Percentiles rank a stretch among this genome's conserved stretches.
phyloP scores from a whole-genome alignment of 768 basidiomycete species.

The Wakefieldia striispora region DNA sequence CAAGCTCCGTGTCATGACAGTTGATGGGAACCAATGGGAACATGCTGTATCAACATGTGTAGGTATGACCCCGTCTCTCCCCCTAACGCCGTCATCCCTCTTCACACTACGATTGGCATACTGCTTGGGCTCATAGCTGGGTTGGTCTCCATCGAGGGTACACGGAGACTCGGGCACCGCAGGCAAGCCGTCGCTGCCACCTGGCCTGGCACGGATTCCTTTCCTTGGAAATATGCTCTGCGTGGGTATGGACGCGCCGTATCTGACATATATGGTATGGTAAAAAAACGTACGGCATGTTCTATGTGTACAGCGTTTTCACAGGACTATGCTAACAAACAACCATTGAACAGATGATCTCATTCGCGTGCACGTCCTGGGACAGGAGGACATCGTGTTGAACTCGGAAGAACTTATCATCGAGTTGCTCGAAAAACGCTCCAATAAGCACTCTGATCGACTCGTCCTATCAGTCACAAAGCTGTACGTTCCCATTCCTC shows the following conservation, averaged over 20 bases:
- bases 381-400: slow-evolving; percentile 48
- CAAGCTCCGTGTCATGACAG: too few relatives aligned
- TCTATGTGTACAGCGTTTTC: too few relatives aligned
- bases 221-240: slow-evolving; percentile 16
- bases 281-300: slow-evolving; percentile 20
- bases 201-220: slow-evolving; percentile 15
- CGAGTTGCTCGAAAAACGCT: slow-evolving; percentile 52
- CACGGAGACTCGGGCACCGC: neutral
- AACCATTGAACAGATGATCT: neutral
- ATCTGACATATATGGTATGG: slow-evolving; percentile 19
- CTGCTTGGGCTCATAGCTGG: slow-evolving; percentile 2
- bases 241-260: slow-evolving; percentile 5
- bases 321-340: neutral
- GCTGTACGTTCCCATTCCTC: neutral
- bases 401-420: slow-evolving; percentile 45
- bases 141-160: slow-evolving; percentile 1
- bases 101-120: neutral
- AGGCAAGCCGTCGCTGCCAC: slow-evolving; percentile 10
- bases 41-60: too few relatives aligned
- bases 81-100: too few relatives aligned
- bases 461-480: slow-evolving; percentile 1
- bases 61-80: too few relatives aligned
- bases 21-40: too few relatives aligned
- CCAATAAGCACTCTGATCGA: slow-evolving; percentile 46
- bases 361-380: slow-evolving; percentile 29